These are phyloP conservation scores for Clonostachys chloroleuca DNA, from an alignment of 2,329 filamentous ascomycete genomes.

Conservation along the genomic window DNA sequence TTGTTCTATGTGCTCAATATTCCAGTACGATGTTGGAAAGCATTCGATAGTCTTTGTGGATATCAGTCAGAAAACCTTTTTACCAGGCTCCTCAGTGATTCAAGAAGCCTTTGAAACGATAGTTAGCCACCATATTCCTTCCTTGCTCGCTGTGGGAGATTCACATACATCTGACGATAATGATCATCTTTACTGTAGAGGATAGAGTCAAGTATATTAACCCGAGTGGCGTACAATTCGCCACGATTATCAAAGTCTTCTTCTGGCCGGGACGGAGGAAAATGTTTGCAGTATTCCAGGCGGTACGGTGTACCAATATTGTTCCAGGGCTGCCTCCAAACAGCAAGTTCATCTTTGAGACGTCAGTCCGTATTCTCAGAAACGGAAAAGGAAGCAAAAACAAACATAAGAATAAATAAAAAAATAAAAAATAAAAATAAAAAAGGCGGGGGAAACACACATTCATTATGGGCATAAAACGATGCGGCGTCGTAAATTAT, in stretches of 20 bases:
- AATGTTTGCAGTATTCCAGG: constrained; percentile 11
- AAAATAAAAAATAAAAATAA: not conserved
- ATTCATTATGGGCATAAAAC: constrained; percentile 22
- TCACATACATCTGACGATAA: constrained; percentile 2
- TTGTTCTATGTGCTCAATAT: too few species aligned
- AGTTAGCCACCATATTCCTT: too few species aligned
- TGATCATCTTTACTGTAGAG: constrained; percentile 6
- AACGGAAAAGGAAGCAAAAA: not conserved
- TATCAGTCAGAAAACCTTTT: too few species aligned
- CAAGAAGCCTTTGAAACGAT: too few species aligned
- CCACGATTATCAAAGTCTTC: constrained; percentile 15
- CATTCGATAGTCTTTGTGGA: too few species aligned
- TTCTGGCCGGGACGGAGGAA: constrained; percentile 9
- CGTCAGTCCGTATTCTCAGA: not conserved
- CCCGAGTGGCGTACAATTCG: constrained; percentile 13
- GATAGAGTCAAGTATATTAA: constrained; percentile 11
- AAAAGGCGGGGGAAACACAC: not conserved
- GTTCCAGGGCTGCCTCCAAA: constrained; percentile 4
- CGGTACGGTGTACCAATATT: constrained; percentile 8
- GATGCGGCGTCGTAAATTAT: constrained; percentile 21
- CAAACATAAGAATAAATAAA: too few species aligned
- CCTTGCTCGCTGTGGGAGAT: too few species aligned
- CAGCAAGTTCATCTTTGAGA: constrained; percentile 2
- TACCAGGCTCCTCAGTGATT: too few species aligned
- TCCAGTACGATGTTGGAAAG: too few species aligned